Conservation (phyloP, 805 yeast genomes). For the Barnettozyma botsteinii region DNA sequence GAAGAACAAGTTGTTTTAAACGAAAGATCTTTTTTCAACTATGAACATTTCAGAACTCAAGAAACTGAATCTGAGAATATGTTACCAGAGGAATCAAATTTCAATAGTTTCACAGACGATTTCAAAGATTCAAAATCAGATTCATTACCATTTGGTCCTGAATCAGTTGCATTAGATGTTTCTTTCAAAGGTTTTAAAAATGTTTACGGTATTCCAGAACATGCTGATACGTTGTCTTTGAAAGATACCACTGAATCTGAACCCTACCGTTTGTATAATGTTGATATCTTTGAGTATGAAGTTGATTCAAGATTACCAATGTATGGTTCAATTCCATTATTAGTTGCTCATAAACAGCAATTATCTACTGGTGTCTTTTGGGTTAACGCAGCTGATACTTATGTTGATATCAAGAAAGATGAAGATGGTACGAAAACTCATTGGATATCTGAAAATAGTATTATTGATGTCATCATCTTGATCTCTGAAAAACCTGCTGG, state of each 20-base stretch:
- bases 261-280: slow-evolving; percentile 88
- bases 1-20: slow-evolving; percentile 53
- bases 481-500: slow-evolving; percentile 53
- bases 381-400: slow-evolving; percentile 92
- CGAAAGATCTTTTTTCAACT: slow-evolving; percentile 61
- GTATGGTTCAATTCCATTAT: slow-evolving; percentile 92
- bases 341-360: slow-evolving; percentile 59
- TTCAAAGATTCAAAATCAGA: slow-evolving; percentile 67
- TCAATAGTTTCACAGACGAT: slow-evolving; percentile 62
- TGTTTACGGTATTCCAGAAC: slow-evolving; percentile 96
- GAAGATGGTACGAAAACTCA: slow-evolving; percentile 46
- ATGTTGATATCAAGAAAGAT: slow-evolving; percentile 58
- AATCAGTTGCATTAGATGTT: slow-evolving; percentile 78
- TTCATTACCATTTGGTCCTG: slow-evolving; percentile 76
- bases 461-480: slow-evolving; percentile 66
- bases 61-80: slow-evolving; percentile 38
- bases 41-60: slow-evolving; percentile 70
- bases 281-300: slow-evolving; percentile 93
- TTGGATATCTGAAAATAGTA: slow-evolving; percentile 93
- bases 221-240: slow-evolving; percentile 73
- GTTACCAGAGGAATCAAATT: slow-evolving; percentile 55
- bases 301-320: slow-evolving; percentile 76
- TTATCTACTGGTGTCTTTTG: slow-evolving; percentile 77
- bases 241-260: slow-evolving; percentile 57
- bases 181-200: slow-evolving; percentile 52